A percentile compares a stretch with the other conserved stretches of the same genome.
Conservation (phyloP, 2,329 filamentous ascomycete species). For the Pezicula radicicola region DNA sequence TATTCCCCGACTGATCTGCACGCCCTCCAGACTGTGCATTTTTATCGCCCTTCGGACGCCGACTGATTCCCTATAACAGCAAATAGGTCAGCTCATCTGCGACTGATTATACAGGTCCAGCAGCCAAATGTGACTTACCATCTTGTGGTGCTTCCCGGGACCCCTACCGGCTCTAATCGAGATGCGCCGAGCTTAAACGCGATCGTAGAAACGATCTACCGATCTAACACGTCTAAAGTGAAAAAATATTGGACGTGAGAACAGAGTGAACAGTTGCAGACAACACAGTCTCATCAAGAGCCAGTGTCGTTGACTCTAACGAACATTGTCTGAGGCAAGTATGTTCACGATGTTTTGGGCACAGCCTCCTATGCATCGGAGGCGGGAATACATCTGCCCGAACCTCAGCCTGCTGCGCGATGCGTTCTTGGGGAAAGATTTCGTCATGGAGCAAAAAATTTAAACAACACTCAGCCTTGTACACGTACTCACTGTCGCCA, state of each 20-base stretch:
- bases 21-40: constrained; percentile 22
- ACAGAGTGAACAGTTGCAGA: neutral
- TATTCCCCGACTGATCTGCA: constrained; percentile 15
- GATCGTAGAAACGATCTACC: neutral
- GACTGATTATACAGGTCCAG: neutral
- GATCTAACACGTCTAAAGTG: neutral
- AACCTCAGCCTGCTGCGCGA: too few relatives aligned
- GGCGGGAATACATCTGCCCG: neutral
- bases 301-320: neutral
- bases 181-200: constrained; percentile 13
- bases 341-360: neutral
- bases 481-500: too few relatives aligned
- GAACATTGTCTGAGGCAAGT: neutral
- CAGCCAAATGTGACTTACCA: constrained; percentile 16
- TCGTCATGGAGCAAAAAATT: too few relatives aligned
- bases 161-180: constrained; percentile 6
- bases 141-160: constrained; percentile 15
- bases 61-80: constrained; percentile 27
- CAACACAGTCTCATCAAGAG: neutral
- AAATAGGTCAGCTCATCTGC: constrained; percentile 7
- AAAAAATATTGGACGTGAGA: neutral
- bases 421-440: too few relatives aligned
- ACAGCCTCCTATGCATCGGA: neutral
- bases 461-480: too few relatives aligned
- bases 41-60: constrained; percentile 30